A percentile compares a stretch with the other conserved stretches of the same genome.
phyloP scores from a whole-genome alignment of 495 filamentous ascomycete species.

The Pyrenula aspistea region DNA sequence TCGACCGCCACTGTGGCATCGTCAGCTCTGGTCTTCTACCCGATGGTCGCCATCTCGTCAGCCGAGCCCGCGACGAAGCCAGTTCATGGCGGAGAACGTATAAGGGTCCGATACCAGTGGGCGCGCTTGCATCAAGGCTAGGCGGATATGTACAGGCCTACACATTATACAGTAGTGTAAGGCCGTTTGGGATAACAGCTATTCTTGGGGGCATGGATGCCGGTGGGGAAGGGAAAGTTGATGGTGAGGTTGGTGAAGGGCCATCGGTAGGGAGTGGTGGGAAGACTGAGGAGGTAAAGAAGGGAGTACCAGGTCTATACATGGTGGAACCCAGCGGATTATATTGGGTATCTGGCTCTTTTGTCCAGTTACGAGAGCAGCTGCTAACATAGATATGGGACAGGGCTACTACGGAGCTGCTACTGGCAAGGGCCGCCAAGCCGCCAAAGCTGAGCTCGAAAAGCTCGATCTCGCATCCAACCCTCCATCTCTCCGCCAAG shows the following conservation, averaged over 20 bases:
- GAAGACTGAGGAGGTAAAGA: constrained; percentile 58
- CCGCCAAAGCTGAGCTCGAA: constrained; percentile 94
- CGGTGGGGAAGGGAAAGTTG: constrained; percentile 64
- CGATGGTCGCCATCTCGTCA: constrained; percentile 89
- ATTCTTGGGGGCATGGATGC: constrained; percentile 92
- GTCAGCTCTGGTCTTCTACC: constrained; percentile 87
- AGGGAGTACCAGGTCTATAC: constrained; percentile 85
- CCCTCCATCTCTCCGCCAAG: constrained; percentile 56
- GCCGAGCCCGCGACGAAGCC: constrained; percentile 88
- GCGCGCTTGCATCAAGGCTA: constrained; percentile 78
- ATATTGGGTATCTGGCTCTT: constrained; percentile 59
- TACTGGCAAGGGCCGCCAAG: constrained; percentile 89
- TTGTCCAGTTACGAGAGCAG: neutral
- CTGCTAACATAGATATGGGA: constrained; percentile 12
- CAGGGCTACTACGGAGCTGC: constrained; percentile 95
- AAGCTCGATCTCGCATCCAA: constrained; percentile 84
- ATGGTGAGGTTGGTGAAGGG: constrained; percentile 76
- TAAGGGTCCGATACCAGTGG: constrained; percentile 81
- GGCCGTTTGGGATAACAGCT: constrained; percentile 90
- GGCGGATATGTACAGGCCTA: constrained; percentile 94
- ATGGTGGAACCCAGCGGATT: constrained; percentile 97
- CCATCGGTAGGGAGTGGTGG: constrained; percentile 69
- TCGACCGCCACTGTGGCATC: constrained; percentile 87
- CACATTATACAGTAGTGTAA: constrained; percentile 90
- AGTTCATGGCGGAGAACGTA: constrained; percentile 75